Percentiles rank a stretch among this genome's conserved stretches.
Evolutionary conservation across 1,284 basidiomycete species (phyloP).

Genomic region (Microbotryum scabiosae): DNA sequence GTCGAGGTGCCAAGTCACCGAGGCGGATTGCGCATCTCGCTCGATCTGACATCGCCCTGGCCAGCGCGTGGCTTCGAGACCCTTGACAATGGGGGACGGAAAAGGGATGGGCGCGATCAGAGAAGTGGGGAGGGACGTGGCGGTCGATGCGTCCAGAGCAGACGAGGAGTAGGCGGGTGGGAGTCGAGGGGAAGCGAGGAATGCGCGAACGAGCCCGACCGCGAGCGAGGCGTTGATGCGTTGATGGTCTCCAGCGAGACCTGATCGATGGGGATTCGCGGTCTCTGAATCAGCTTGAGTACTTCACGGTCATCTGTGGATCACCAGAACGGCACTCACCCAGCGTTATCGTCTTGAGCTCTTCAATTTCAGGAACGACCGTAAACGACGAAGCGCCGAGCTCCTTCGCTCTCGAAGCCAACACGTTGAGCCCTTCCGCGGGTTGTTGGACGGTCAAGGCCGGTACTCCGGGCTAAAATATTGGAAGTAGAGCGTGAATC

Average conservation of each 20-base stretch:
- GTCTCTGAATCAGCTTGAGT: too few relatives aligned
- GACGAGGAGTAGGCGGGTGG: constrained; percentile 32
- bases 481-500: background rate
- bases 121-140: background rate
- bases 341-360: constrained; percentile 52
- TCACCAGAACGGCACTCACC: constrained; percentile 44
- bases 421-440: constrained; percentile 56
- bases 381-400: constrained; percentile 60
- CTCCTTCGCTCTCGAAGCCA: constrained; percentile 58
- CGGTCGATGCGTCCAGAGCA: constrained; percentile 20
- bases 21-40: constrained; percentile 46
- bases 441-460: constrained; percentile 77
- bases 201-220: constrained; percentile 61
- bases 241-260: constrained; percentile 84
- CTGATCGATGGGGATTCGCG: constrained; percentile 40
- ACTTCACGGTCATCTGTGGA: too few relatives aligned
- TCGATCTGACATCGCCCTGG: constrained; percentile 94
- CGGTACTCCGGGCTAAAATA: constrained; percentile 60
- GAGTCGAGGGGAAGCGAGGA: constrained; percentile 48
- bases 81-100: constrained; percentile 52
- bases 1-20: constrained; percentile 79
- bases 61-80: constrained; percentile 69
- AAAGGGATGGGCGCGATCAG: constrained; percentile 39
- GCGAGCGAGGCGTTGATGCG: constrained; percentile 83
- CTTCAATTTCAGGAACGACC: constrained; percentile 49